These are phyloP conservation scores for Leishmania braziliensis DNA, from an alignment of 208 protist species.

Conservation along the genomic window DNA sequence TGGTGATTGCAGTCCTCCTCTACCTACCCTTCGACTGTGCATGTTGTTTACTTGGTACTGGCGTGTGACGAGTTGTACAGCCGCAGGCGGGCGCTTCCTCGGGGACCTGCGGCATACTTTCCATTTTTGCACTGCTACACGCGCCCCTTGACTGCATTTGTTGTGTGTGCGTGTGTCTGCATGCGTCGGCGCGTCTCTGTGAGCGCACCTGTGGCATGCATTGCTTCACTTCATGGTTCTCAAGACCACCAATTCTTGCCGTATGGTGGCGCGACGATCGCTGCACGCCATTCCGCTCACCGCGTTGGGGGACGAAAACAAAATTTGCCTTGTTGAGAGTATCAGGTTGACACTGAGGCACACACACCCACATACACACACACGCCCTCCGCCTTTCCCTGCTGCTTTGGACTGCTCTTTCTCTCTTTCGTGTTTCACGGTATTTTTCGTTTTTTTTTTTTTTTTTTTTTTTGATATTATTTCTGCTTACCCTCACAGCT, in stretches of 20 bases:
- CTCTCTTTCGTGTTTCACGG: not conserved
- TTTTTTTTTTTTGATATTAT: not conserved
- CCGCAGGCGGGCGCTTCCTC: not conserved
- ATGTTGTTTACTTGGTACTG: not conserved
- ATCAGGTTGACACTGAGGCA: not conserved
- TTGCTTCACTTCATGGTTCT: not conserved
- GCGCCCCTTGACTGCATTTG: not conserved
- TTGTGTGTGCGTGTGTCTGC: not conserved
- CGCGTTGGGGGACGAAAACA: too few relatives aligned
- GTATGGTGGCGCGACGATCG: not conserved
- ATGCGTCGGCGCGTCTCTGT: not conserved
- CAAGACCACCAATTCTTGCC: not conserved
- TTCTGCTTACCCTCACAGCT: not conserved
- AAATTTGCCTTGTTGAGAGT: not conserved
- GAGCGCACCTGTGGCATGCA: not conserved
- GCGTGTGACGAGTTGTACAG: not conserved
- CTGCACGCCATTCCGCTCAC: not conserved
- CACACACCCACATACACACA: not conserved
- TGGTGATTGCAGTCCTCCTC: constrained; percentile 16
- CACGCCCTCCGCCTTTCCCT: not conserved
- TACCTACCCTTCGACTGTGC: constrained; percentile 23
- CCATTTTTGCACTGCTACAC: not conserved
- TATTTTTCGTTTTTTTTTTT: not conserved
- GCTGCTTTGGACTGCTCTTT: not conserved
- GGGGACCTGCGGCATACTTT: not conserved